Evolutionary conservation across 345 rosid genomes (phyloP), one percentile per base, ranked within the genome.

Genomic region (Erucastrum elatum): DNA sequence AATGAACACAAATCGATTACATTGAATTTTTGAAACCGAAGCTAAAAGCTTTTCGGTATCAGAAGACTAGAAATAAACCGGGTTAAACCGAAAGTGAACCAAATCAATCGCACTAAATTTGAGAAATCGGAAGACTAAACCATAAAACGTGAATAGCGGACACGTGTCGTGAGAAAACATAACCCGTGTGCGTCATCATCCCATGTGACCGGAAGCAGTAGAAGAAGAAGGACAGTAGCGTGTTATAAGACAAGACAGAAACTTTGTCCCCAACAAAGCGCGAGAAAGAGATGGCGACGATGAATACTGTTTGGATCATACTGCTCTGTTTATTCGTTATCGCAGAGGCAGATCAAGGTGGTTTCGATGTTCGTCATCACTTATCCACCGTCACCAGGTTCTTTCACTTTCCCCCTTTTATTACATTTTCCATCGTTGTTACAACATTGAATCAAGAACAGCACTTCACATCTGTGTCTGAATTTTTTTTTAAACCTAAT

Each of bases 301-400:
- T 55, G 82, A 77, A 67, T 41, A 63, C 46, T 10, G 17, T 81
- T 21, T 61, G 70, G 77, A 31, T 82, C 53, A 26, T 76, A 56
- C 7, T 83, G n/a, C 49, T 85, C 11, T 58, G 65, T 16, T 4
- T 85, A 1, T 61, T 62, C 25, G 16, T 72, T 26, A 84, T 71
- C 64, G 77, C 89, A 4, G 51, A 64, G 5, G 87, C 85, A 39
- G 87, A 85, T 80, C 89, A 83, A 62, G 80, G 30, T 1, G 44
- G 44, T 53, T 88, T 92, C 78, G 89, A 90, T 71, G 89, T 92
- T 67, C 94, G 93, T 31, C 90, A 78, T n/a, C 94, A 89, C 72
- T 83, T 92, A 15, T 90, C 92, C 51, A 89, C 95, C 29, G 90
- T 87, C 2, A 71, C 97, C 33, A 87, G 91, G 97, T 92, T 65